Percentiles rank a stretch among this genome's conserved stretches.
Conservation (phyloP, 164 flowering plant genomes). For the Tetrastigma voinierianum region DNA sequence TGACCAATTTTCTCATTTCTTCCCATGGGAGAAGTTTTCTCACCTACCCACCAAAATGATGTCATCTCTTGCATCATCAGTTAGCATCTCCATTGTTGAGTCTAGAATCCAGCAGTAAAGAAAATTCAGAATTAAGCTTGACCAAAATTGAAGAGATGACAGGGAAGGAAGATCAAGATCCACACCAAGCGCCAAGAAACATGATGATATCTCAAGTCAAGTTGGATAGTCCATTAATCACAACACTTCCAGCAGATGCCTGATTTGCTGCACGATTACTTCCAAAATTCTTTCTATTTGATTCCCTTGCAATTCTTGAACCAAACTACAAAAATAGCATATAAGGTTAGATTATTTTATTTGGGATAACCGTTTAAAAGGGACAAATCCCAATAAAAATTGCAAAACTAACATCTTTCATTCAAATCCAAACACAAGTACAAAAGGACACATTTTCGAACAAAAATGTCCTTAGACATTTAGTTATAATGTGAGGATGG, state of each 20-base stretch:
- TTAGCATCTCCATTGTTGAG: not conserved
- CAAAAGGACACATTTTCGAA: too few relatives aligned
- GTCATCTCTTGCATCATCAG: too few relatives aligned
- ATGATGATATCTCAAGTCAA: conserved; percentile 1
- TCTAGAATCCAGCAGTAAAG: not conserved
- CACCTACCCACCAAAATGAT: too few relatives aligned
- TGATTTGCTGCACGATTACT: conserved; percentile 98
- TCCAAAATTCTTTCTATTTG: conserved; percentile 85
- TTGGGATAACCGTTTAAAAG: too few relatives aligned
- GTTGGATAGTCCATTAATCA: conserved; percentile 24
- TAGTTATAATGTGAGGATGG: too few relatives aligned
- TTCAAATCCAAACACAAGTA: too few relatives aligned
- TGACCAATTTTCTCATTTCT: too few relatives aligned
- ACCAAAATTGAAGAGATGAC: not conserved
- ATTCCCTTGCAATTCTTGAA: conserved; percentile 92
- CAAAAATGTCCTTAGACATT: too few relatives aligned
- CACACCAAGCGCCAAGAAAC: not conserved
- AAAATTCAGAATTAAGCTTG: not conserved
- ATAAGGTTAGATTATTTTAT: too few relatives aligned
- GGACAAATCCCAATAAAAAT: too few relatives aligned
- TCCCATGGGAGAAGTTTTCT: too few relatives aligned
- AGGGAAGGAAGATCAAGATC: not conserved
- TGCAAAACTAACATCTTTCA: too few relatives aligned
- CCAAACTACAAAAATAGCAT: conserved; percentile 60
- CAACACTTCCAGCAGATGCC: conserved; percentile 91